A percentile compares a stretch with the other conserved stretches of the same genome.
phyloP scores from a whole-genome alignment of 139 green algal species.

The Chlamydomonas sphaeroides region DNA sequence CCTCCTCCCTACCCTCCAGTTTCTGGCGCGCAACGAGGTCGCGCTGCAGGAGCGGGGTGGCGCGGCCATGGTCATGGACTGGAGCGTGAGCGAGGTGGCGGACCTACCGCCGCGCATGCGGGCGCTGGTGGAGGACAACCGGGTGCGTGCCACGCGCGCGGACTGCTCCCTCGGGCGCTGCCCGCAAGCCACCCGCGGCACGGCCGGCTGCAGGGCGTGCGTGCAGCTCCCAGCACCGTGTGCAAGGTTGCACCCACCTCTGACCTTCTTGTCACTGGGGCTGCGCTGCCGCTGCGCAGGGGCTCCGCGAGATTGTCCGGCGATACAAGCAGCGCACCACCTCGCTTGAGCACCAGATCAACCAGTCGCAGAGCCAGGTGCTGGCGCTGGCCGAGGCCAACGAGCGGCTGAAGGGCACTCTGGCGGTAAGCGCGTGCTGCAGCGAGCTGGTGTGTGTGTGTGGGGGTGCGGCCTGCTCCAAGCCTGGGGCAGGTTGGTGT shows the following conservation, averaged over 20 bases:
- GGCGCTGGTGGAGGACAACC: conserved; percentile 57
- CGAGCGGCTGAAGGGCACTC: conserved; percentile 45
- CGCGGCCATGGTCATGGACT: conserved; percentile 19
- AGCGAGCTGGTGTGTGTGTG: not conserved
- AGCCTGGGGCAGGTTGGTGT: too few relatives aligned
- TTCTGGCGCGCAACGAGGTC: conserved; percentile 1
- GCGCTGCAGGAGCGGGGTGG: not conserved
- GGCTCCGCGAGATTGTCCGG: conserved; percentile 47
- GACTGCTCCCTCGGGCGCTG: too few relatives aligned
- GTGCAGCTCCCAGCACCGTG: too few relatives aligned
- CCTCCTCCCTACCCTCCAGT: not conserved
- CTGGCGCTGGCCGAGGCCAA: conserved; percentile 49
- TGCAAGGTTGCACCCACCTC: too few relatives aligned
- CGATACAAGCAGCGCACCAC: conserved; percentile 32
- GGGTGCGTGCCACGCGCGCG: too few relatives aligned
- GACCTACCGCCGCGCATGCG: conserved; percentile 51
- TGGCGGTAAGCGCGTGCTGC: conserved; percentile 15
- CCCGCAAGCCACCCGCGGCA: too few relatives aligned
- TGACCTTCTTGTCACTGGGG: too few relatives aligned
- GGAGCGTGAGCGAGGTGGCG: conserved; percentile 27
- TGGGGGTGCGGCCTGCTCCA: too few relatives aligned
- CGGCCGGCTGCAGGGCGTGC: too few relatives aligned
- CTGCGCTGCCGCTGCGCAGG: too few relatives aligned
- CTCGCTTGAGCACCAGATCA: conserved; percentile 35
- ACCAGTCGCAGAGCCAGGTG: conserved; percentile 47